These are phyloP conservation scores for Coemansia sp. DNA, from an alignment of 192 early-diverging fungal species.

Conservation along the genomic window DNA sequence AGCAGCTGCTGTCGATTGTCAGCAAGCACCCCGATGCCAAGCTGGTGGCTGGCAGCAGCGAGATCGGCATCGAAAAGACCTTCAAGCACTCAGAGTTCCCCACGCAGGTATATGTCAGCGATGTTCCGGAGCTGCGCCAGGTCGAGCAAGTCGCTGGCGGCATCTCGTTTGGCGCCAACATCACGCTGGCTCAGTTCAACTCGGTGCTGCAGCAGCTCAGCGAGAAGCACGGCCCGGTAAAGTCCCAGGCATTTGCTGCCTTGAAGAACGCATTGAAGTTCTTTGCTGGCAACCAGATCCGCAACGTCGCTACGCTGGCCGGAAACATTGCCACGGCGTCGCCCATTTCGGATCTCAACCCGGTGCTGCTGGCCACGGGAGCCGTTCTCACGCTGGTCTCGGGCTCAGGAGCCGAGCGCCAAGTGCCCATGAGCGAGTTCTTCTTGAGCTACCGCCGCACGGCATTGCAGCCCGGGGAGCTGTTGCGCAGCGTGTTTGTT, in stretches of 20 bases:
- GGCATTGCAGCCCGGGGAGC: constrained; percentile 61
- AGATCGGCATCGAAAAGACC: constrained; percentile 75
- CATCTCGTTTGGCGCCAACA: constrained; percentile 64
- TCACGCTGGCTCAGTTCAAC: constrained; percentile 61
- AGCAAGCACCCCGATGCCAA: constrained; percentile 63
- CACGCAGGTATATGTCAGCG: constrained; percentile 62
- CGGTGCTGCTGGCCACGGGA: constrained; percentile 71
- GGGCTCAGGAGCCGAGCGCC: constrained; percentile 34
- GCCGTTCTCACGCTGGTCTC: constrained; percentile 54
- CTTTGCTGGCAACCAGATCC: constrained; percentile 83
- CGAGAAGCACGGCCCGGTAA: constrained; percentile 17
- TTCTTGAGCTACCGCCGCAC: constrained; percentile 83
- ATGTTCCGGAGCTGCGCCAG: constrained; percentile 65
- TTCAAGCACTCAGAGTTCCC: constrained; percentile 70
- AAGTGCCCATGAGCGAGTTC: constrained; percentile 66
- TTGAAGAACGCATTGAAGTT: constrained; percentile 70
- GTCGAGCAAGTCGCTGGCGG: constrained; percentile 35
- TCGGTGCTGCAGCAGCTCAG: constrained; percentile 15
- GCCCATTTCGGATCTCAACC: constrained; percentile 87
- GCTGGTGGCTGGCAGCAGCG: constrained; percentile 80
- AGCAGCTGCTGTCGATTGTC: constrained; percentile 55
- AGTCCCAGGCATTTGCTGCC: constrained; percentile 62
- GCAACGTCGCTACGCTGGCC: constrained; percentile 81
- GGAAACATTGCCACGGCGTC: constrained; percentile 88
- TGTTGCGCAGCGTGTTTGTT: constrained; percentile 64